Evolutionary conservation across 495 filamentous ascomycete genomes (phyloP), one percentile per base, ranked within the genome.

Genomic region (Penicillium steckii): DNA sequence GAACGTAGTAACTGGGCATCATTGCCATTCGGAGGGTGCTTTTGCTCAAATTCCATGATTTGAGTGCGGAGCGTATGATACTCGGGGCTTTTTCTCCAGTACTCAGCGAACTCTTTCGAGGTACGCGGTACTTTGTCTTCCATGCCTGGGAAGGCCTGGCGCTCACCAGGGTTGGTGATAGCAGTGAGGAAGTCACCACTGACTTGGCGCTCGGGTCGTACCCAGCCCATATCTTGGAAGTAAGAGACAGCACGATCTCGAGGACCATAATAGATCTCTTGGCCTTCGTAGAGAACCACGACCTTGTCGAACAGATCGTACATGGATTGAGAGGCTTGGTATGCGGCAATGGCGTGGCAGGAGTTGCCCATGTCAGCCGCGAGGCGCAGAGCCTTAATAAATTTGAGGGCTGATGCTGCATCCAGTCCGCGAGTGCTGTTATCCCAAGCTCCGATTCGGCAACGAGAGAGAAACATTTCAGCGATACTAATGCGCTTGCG

Each of bases 361-460:
- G 81, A 88, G 57, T 85, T 75, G 66, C 86, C 83, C 43, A 90
- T 74, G 57, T 89, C 83, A 12, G 88, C 88, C 50, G 89, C 75
- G 29, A 90, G 78, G 4, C 88, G 80, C 38, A 91, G 74, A 2
- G 86, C 84, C 60, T 85, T 86, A 56, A 80, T 64, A 43, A 75
- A 73, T 26, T 91, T 85, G 22, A 95, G 76, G 0, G 90, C 90
- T 0, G 89, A 91, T 12, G 85, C 87, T 3, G 88, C 85, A 64
- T 95, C 90, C n/a, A 95, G 74, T 23, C 90, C 90, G 45, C 90
- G 81, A 3, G 90, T 92, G 45, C 81, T 85, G 72, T 95, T 94
- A 62, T 95, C 90, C 88, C 89, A 94, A 3, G 82, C 88, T 42
- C 82, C 78, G 23, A 95, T 74, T 47, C 81, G 82, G 19, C 83